Conservation (phyloP, 1,284 basidiomycete species). For the Heimioporus retisporus region DNA sequence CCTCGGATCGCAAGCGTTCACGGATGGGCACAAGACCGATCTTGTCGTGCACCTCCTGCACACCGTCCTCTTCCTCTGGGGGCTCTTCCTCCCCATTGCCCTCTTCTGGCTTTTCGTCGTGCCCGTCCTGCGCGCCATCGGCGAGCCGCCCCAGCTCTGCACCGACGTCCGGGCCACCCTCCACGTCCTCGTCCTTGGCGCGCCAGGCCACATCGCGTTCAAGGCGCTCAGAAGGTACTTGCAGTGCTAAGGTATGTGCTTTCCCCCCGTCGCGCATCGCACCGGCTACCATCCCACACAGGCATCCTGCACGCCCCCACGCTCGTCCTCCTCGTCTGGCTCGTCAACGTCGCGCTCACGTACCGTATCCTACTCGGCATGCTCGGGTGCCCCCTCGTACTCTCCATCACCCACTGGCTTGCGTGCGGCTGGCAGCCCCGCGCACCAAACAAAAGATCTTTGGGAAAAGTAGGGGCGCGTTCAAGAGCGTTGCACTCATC, state of each 20-base stretch:
- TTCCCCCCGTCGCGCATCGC: too few species aligned
- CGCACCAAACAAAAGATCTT: too few species aligned
- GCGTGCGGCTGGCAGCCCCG: too few species aligned
- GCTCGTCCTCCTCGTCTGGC: slow-evolving; percentile 67
- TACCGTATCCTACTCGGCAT: slow-evolving; percentile 71
- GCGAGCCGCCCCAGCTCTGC: slow-evolving; percentile 68
- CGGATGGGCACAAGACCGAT: slow-evolving; percentile 68
- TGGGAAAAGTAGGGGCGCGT: too few species aligned
- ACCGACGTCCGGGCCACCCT: slow-evolving; percentile 71
- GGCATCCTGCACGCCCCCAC: slow-evolving; percentile 83
- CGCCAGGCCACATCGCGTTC: slow-evolving; percentile 80
- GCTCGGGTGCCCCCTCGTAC: slow-evolving; percentile 71
- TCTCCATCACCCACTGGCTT: slow-evolving; percentile 78
- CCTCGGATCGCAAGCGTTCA: slow-evolving; percentile 81
- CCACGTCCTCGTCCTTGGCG: slow-evolving; percentile 69
- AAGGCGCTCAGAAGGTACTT: slow-evolving; percentile 84
- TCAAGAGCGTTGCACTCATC: slow-evolving; percentile 84
- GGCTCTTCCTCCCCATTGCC: slow-evolving; percentile 69
- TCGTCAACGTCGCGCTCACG: slow-evolving; percentile 72
- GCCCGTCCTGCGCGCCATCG: slow-evolving; percentile 68
- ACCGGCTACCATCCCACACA: slow-evolving; percentile 32
- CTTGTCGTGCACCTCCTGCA: slow-evolving; percentile 78
- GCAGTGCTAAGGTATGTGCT: slow-evolving; percentile 73
- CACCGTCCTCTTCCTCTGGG: slow-evolving; percentile 70
- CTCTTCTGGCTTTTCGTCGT: slow-evolving; percentile 70